A percentile compares a stretch with the other conserved stretches of the same genome.
phyloP scores from a whole-genome alignment of 306 rosid genomes.

The Gastrolobium bilobum region DNA sequence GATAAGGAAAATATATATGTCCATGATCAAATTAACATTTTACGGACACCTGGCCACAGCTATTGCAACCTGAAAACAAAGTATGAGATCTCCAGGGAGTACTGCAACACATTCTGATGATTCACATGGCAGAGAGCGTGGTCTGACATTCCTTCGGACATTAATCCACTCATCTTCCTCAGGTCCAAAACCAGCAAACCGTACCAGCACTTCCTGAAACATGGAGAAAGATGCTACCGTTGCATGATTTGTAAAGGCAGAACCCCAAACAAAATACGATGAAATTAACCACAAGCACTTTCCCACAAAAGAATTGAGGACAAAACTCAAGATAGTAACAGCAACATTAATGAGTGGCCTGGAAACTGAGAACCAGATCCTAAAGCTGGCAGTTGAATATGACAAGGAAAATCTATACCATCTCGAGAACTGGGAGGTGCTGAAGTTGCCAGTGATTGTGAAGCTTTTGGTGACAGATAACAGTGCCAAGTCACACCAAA shows the following conservation, averaged over 20 bases:
- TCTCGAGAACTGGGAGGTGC: too few relatives aligned
- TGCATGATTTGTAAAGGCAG: conserved; percentile 23
- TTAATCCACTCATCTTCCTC: conserved; percentile 99
- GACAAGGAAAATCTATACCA: too few relatives aligned
- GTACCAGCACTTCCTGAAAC: conserved; percentile 86
- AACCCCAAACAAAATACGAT: conserved; percentile 26
- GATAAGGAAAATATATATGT: conserved; percentile 16
- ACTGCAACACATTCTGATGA: conserved; percentile 98
- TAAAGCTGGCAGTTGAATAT: too few relatives aligned
- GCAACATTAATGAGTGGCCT: conserved; percentile 14
- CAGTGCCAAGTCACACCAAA: too few relatives aligned
- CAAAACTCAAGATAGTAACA: conserved; percentile 40
- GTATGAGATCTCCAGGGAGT: conserved; percentile 95
- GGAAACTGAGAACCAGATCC: conserved; percentile 23
- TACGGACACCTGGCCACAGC: conserved; percentile 29
- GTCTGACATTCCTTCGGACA: conserved; percentile 83
- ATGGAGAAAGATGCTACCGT: conserved; percentile 39
- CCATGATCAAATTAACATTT: conserved; percentile 39
- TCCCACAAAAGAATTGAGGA: conserved; percentile 23
- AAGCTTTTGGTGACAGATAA: too few relatives aligned
- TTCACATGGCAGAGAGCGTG: conserved; percentile 97
- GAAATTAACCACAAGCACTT: conserved; percentile 7
- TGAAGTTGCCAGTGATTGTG: too few relatives aligned
- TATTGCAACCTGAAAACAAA: conserved; percentile 90
- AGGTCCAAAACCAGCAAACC: conserved; percentile 94